Conservation (phyloP, 2,329 filamentous ascomycete genomes). For the Aspergillus brunneoviolaceus region DNA sequence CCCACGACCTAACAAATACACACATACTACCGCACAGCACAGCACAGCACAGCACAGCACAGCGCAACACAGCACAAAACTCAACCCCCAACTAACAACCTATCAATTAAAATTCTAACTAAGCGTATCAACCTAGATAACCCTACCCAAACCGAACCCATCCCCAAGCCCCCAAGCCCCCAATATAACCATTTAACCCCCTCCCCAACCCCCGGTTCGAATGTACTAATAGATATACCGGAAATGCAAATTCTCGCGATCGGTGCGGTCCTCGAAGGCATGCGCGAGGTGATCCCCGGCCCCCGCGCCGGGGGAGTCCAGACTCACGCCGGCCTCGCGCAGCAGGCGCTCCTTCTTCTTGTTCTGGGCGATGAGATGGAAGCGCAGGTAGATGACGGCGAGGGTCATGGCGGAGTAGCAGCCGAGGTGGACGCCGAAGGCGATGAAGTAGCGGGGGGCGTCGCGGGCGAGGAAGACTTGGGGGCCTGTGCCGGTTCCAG, state of each 20-base stretch:
- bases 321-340: constrained; percentile 43
- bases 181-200: background rate
- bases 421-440: constrained; percentile 67
- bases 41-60: too few relatives aligned
- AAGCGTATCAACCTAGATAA: too few relatives aligned
- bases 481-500: constrained; percentile 45
- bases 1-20: too few relatives aligned
- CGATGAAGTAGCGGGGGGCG: constrained; percentile 65
- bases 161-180: background rate
- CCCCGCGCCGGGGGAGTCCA: constrained; percentile 33
- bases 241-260: constrained; percentile 61
- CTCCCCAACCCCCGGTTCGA: background rate
- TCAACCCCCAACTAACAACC: too few relatives aligned
- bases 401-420: constrained; percentile 64
- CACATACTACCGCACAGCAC: too few relatives aligned
- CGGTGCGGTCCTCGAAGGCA: constrained; percentile 64
- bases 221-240: constrained; percentile 52
- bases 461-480: constrained; percentile 64
- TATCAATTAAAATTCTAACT: too few relatives aligned
- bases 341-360: constrained; percentile 55
- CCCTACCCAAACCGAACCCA: too few relatives aligned
- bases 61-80: too few relatives aligned
- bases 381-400: constrained; percentile 58
- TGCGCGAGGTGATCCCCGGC: constrained; percentile 40
- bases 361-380: constrained; percentile 59